Evolutionary conservation across 257 asterid species (phyloP).

Genomic region (Linderniella brevidens): DNA sequence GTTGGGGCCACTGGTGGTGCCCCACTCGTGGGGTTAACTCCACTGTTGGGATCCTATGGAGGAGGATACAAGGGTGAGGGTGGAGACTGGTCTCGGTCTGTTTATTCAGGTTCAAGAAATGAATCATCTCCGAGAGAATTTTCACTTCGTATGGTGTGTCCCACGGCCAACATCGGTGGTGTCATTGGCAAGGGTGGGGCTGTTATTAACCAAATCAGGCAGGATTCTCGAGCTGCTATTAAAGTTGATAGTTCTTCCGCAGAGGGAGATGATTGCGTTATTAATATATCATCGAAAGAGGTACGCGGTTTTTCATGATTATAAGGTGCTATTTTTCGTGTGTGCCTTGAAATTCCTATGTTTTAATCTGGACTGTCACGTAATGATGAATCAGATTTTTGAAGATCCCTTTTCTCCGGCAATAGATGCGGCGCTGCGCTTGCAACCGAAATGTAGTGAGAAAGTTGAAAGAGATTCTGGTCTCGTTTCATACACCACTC

Average conservation of each 20-base stretch:
- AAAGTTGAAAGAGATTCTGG: conserved; percentile 90
- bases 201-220: conserved; percentile 81
- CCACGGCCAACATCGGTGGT: conserved; percentile 75
- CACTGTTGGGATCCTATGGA: conserved; percentile 51
- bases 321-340: not conserved
- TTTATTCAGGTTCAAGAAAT: conserved; percentile 58
- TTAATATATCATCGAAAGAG: conserved; percentile 66
- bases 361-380: not conserved
- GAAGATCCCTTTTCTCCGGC: conserved; percentile 78
- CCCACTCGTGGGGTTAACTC: conserved; percentile 69
- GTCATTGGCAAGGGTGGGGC: conserved; percentile 91
- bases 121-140: conserved; percentile 66
- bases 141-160: conserved; percentile 64
- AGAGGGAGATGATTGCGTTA: conserved; percentile 78
- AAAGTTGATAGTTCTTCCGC: conserved; percentile 76
- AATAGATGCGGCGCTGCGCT: conserved; percentile 72
- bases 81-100: conserved; percentile 58
- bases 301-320: conserved; percentile 15
- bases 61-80: conserved; percentile 75
- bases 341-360: conserved; percentile 4
- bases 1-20: conserved; percentile 47
- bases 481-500: conserved; percentile 58
- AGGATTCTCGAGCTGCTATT: conserved; percentile 70
- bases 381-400: conserved; percentile 25
- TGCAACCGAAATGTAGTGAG: conserved; percentile 97